Conservation (phyloP, 768 basidiomycete genomes). For the Lactarius tabidus region DNA sequence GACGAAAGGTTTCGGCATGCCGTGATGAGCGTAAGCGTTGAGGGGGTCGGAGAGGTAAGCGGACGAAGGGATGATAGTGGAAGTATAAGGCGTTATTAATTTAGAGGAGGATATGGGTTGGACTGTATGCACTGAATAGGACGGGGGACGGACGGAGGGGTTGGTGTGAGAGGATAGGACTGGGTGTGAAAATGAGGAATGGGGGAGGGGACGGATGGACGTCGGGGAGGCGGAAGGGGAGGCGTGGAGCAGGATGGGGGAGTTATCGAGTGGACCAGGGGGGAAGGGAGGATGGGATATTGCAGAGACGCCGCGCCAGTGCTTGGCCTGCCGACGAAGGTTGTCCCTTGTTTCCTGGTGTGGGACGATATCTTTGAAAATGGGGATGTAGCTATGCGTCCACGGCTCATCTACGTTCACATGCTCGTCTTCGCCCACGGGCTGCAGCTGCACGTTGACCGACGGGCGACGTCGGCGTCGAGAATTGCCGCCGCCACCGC, state of each 20-base stretch:
- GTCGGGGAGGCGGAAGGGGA: constrained; percentile 30
- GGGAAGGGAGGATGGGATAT: constrained; percentile 35
- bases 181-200: constrained; percentile 34
- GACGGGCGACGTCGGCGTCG: constrained; percentile 41
- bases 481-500: constrained; percentile 34
- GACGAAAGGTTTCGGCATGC: constrained; percentile 81
- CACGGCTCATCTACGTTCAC: constrained; percentile 49
- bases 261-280: constrained; percentile 32
- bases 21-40: constrained; percentile 81
- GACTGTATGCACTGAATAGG: constrained; percentile 64
- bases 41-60: constrained; percentile 73
- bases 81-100: constrained; percentile 60
- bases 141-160: constrained; percentile 48
- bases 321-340: constrained; percentile 54
- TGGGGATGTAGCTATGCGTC: constrained; percentile 44
- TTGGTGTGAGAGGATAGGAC: constrained; percentile 37
- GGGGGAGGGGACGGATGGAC: constrained; percentile 33
- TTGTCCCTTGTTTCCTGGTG: constrained; percentile 43
- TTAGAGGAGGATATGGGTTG: constrained; percentile 48
- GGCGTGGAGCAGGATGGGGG: constrained; percentile 35
- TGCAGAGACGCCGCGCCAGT: constrained; percentile 69
- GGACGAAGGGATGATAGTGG: constrained; percentile 60
- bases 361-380: constrained; percentile 44
- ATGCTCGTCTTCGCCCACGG: constrained; percentile 41
- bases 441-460: constrained; percentile 32